These are phyloP conservation scores for Lithohypha guttulata DNA, from an alignment of 2,329 filamentous ascomycete genomes.

Conservation along the genomic window DNA sequence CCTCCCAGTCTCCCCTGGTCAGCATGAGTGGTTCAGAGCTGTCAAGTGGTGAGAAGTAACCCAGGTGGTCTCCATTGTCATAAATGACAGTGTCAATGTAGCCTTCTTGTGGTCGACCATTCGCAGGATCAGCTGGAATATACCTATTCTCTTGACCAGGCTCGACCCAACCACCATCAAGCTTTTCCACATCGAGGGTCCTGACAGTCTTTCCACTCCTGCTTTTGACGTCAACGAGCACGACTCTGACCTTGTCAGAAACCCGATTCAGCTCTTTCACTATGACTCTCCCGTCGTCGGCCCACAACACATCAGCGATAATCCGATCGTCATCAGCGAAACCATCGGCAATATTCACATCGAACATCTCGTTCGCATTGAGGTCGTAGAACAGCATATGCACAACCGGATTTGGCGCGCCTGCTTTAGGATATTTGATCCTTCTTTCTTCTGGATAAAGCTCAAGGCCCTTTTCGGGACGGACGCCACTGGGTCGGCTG, in stretches of 20 bases:
- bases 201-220: slow-evolving; percentile 70
- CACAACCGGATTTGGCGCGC: slow-evolving; percentile 84
- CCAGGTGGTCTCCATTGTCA: slow-evolving; percentile 79
- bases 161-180: slow-evolving; percentile 98
- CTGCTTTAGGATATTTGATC: slow-evolving; percentile 97
- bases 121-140: slow-evolving; percentile 69
- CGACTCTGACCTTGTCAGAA: slow-evolving; percentile 78
- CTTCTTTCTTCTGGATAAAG: slow-evolving; percentile 79
- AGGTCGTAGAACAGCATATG: slow-evolving; percentile 83
- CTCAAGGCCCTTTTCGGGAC: slow-evolving; percentile 61
- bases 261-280: slow-evolving; percentile 90
- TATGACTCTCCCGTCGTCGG: slow-evolving; percentile 65
- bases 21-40: slow-evolving; percentile 72
- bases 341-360: slow-evolving; percentile 63
- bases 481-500: slow-evolving; percentile 66
- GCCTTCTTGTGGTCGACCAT: slow-evolving; percentile 69
- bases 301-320: slow-evolving; percentile 90
- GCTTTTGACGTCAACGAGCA: slow-evolving; percentile 66
- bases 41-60: slow-evolving; percentile 84
- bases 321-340: slow-evolving; percentile 74
- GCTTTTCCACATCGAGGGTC: slow-evolving; percentile 62
- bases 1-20: slow-evolving; percentile 85
- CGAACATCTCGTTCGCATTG: slow-evolving; percentile 63
- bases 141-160: slow-evolving; percentile 77
- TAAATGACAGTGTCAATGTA: slow-evolving; percentile 88